Percentiles rank a stretch among this genome's conserved stretches.
These are phyloP conservation scores for Candida yuanshanica DNA, from an alignment of 805 yeast species.

Conservation along the genomic window DNA sequence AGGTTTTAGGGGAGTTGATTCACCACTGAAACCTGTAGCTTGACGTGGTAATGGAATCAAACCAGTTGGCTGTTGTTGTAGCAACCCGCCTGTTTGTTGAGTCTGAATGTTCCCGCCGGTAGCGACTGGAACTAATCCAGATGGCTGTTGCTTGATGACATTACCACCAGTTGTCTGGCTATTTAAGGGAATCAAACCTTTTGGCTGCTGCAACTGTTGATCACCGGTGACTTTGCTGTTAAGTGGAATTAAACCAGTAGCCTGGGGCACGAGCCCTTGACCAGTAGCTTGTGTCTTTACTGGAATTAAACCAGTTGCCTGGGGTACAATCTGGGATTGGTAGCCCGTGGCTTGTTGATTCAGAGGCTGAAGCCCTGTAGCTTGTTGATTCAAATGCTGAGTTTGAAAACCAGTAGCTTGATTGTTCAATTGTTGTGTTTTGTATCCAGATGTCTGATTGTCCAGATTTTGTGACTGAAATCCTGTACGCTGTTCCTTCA, in stretches of 20 bases:
- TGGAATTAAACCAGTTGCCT: conserved; percentile 30
- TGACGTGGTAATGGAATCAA: conserved; percentile 22
- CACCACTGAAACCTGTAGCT: conserved; percentile 25
- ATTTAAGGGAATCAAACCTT: conserved; percentile 21
- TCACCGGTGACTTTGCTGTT: conserved; percentile 13
- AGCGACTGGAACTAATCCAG: conserved; percentile 38
- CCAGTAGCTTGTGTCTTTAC: conserved; percentile 19
- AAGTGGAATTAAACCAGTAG: conserved; percentile 29
- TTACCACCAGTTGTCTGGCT: conserved; percentile 6
- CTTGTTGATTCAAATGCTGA: conserved; percentile 26
- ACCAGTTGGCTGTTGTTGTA: conserved; percentile 36
- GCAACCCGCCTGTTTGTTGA: conserved; percentile 2
- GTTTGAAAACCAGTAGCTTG: conserved; percentile 3
- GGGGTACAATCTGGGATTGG: conserved; percentile 16
- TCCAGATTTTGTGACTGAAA: conserved; percentile 13
- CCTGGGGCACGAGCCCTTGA: conserved; percentile 19
- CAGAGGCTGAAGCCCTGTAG: conserved; percentile 24
- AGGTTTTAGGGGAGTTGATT: conserved; percentile 20
- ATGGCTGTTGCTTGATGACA: conserved; percentile 49
- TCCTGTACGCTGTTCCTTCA: conserved; percentile 9
- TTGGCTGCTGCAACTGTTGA: conserved; percentile 25
- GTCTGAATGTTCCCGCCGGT: not conserved
- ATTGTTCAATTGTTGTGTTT: conserved; percentile 28
- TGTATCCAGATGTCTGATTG: too few species aligned
- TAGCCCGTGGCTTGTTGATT: conserved; percentile 5